These are phyloP conservation scores for Ambispora gerdemannii DNA, from an alignment of 192 early-diverging fungal species.

Conservation along the genomic window DNA sequence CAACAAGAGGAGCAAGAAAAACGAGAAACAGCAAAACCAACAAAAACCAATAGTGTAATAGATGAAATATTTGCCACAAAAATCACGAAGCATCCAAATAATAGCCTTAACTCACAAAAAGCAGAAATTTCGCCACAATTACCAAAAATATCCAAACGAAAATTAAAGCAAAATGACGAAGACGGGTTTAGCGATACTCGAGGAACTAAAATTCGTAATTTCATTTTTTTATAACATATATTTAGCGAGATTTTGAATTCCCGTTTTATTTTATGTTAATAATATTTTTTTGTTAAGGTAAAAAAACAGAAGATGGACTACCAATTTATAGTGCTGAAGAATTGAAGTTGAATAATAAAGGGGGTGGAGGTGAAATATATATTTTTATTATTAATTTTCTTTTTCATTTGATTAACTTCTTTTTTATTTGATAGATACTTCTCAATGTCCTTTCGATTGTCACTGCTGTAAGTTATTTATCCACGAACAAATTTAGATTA, in stretches of 20 bases:
- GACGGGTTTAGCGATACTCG: conserved; percentile 37
- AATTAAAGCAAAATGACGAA: conserved; percentile 19
- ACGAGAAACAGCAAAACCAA: too few relatives aligned
- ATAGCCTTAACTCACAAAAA: too few relatives aligned
- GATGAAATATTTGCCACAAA: too few relatives aligned
- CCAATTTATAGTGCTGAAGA: conserved; percentile 37
- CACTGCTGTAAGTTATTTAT: conserved; percentile 24
- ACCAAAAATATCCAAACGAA: conserved; percentile 9
- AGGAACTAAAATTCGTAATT: conserved; percentile 37
- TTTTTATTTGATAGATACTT: background rate
- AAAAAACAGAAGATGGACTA: conserved; percentile 38
- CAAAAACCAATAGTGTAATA: too few relatives aligned
- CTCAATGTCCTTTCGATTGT: conserved; percentile 18
- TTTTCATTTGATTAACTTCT: background rate
- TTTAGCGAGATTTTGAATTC: background rate
- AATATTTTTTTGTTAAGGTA: conserved; percentile 29
- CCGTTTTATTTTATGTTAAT: background rate
- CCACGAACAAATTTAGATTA: too few relatives aligned
- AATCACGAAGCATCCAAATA: too few relatives aligned
- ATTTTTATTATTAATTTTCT: background rate
- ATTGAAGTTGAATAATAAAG: conserved; percentile 33
- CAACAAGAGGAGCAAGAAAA: too few relatives aligned
- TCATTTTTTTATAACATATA: background rate
- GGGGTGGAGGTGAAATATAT: conserved; percentile 24
- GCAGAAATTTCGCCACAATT: too few relatives aligned